A percentile compares a stretch with the other conserved stretches of the same genome.
Conservation (phyloP, 2,329 filamentous ascomycete species). For the Penicillium sp. region DNA sequence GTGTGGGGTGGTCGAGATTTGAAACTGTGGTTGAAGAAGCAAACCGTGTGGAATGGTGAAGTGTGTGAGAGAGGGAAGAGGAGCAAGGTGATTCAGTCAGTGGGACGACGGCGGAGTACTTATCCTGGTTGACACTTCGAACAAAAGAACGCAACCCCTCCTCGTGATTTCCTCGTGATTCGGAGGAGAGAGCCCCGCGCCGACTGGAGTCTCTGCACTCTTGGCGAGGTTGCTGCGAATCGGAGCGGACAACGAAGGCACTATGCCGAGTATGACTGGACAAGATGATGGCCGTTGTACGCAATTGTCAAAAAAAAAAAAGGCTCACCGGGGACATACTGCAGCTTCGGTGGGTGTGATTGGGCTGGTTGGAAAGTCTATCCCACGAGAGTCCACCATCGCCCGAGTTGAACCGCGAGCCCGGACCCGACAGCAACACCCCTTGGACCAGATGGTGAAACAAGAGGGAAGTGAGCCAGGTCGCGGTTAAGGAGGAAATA, state of each 20-base stretch:
- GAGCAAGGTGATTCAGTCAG: constrained; percentile 3
- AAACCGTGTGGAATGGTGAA: background rate
- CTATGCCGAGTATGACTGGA: background rate
- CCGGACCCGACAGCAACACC: background rate
- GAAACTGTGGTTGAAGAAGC: background rate
- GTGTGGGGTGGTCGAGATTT: background rate
- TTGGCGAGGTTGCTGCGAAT: background rate
- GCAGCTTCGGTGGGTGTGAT: constrained; percentile 5
- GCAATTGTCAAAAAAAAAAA: constrained; percentile 1
- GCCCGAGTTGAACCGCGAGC: constrained; percentile 13
- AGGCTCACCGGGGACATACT: constrained; percentile 11
- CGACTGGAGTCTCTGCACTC: background rate
- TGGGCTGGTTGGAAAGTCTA: constrained; percentile 9
- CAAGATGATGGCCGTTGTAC: constrained; percentile 9
- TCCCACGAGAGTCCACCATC: constrained; percentile 5
- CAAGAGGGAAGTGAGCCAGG: background rate
- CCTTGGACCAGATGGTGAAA: background rate
- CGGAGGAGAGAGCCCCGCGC: constrained; percentile 6
- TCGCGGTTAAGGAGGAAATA: background rate
- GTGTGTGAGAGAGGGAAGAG: constrained; percentile 1
- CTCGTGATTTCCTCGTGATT: background rate
- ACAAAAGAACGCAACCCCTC: too few relatives aligned
- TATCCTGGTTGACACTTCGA: too few relatives aligned
- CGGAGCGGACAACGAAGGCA: background rate
- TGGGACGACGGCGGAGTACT: constrained; percentile 11